These are phyloP conservation scores for Daldinia sp. DNA, from an alignment of 2,329 filamentous ascomycete genomes.

Conservation along the genomic window DNA sequence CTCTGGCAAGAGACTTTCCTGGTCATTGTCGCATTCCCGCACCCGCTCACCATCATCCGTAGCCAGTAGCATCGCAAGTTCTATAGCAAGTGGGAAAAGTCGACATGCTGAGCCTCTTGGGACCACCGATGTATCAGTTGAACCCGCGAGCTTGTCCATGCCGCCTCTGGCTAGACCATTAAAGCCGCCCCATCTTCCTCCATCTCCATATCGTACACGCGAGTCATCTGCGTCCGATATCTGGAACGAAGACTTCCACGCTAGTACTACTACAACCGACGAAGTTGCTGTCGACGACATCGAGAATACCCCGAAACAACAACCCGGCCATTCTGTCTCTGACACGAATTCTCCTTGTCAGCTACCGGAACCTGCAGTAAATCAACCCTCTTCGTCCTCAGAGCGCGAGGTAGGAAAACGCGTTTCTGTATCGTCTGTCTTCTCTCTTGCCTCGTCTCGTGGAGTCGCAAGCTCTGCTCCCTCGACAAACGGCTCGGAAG, in stretches of 20 bases:
- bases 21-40: conserved; percentile 51
- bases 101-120: conserved; percentile 68
- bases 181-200: conserved; percentile 56
- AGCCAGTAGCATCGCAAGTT: conserved; percentile 49
- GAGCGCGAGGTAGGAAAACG: conserved; percentile 67
- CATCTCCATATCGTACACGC: conserved; percentile 58
- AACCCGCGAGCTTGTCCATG: conserved; percentile 73
- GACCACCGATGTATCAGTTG: conserved; percentile 67
- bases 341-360: conserved; percentile 49
- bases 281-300: conserved; percentile 62
- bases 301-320: conserved; percentile 61
- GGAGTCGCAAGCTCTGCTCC: conserved; percentile 64
- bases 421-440: conserved; percentile 78
- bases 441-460: conserved; percentile 74
- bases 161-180: conserved; percentile 64
- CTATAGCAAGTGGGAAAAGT: conserved; percentile 63
- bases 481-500: conserved; percentile 67
- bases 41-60: conserved; percentile 58
- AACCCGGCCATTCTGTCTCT: conserved; percentile 50
- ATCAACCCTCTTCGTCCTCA: conserved; percentile 61
- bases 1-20: conserved; percentile 42
- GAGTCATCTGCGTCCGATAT: conserved; percentile 58
- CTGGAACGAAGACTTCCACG: conserved; percentile 55
- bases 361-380: conserved; percentile 63
- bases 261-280: conserved; percentile 42